These are phyloP conservation scores for Eimeria sp. DNA, from an alignment of 169 alveolate genomes.

Conservation along the genomic window DNA sequence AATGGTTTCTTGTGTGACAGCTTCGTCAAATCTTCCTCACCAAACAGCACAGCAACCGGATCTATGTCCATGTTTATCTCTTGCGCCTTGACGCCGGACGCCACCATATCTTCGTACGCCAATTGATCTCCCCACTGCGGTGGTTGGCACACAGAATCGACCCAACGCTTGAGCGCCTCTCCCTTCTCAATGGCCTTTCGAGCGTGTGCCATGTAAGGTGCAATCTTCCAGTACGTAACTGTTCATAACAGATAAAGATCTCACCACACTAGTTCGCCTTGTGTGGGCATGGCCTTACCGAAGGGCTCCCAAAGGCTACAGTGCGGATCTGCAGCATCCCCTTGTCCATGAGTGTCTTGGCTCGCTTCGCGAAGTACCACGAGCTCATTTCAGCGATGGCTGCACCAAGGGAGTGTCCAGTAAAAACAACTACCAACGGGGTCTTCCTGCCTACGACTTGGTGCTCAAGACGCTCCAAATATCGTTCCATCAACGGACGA, in stretches of 20 bases:
- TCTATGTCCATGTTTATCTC: slow-evolving; percentile 33
- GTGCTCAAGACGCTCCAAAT: slow-evolving; percentile 21
- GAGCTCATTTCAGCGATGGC: slow-evolving; percentile 71
- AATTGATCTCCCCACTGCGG: slow-evolving; percentile 48
- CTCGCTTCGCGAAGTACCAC: slow-evolving; percentile 62
- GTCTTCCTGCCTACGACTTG: slow-evolving; percentile 11
- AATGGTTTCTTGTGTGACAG: slow-evolving; percentile 47
- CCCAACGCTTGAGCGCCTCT: not conserved
- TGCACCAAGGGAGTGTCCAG: slow-evolving; percentile 70
- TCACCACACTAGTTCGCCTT: not conserved
- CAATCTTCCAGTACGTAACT: not conserved
- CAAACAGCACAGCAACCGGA: slow-evolving; percentile 36
- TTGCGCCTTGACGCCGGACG: slow-evolving; percentile 39
- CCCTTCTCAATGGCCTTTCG: not conserved
- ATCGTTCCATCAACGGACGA: slow-evolving; percentile 29
- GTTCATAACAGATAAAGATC: not conserved
- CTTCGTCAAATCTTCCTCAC: slow-evolving; percentile 26
- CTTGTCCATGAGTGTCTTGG: slow-evolving; percentile 44
- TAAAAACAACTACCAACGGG: slow-evolving; percentile 42
- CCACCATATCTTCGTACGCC: slow-evolving; percentile 45
- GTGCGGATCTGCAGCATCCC: slow-evolving; percentile 25
- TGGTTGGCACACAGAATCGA: not conserved
- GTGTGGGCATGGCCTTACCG: slow-evolving; percentile 49
- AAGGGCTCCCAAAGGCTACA: slow-evolving; percentile 61
- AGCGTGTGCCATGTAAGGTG: too few species aligned